A percentile compares a stretch with the other conserved stretches of the same genome.
Evolutionary conservation across 148 eudicot species (phyloP).

Genomic region (Chenopodium berlandieri): DNA sequence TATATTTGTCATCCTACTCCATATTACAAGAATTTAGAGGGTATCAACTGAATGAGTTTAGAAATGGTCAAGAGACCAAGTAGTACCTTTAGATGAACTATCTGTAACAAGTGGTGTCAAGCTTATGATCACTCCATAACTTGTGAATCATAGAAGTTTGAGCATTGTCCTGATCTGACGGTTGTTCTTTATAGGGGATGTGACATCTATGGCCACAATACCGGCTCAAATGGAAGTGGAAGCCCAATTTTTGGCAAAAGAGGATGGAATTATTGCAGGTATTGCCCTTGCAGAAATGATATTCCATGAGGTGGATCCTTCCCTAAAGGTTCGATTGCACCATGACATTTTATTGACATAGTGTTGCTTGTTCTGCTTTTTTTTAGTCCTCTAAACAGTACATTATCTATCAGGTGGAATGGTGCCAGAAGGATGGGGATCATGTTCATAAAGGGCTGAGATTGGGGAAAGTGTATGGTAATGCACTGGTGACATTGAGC

Average conservation of each 20-base stretch:
- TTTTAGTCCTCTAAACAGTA: constrained; percentile 12
- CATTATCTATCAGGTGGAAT: constrained; percentile 62
- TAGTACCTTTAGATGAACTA: neutral
- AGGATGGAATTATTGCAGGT: constrained; percentile 86
- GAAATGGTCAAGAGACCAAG: neutral
- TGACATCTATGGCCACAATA: constrained; percentile 87
- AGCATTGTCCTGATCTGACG: neutral
- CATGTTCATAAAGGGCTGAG: constrained; percentile 66
- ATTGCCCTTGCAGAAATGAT: constrained; percentile 90
- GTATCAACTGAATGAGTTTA: neutral
- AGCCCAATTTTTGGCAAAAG: constrained; percentile 88
- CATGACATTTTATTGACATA: neutral
- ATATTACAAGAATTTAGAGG: neutral
- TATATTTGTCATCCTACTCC: neutral
- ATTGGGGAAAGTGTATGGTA: constrained; percentile 93
- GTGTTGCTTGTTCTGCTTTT: constrained; percentile 14
- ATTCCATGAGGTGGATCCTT: constrained; percentile 80
- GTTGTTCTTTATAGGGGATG: constrained; percentile 57
- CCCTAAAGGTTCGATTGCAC: constrained; percentile 56
- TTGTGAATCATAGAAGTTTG: neutral
- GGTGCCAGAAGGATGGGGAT: constrained; percentile 88
- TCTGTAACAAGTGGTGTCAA: neutral
- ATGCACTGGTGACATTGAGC: constrained; percentile 7
- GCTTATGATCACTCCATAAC: neutral
- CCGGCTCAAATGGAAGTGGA: constrained; percentile 84